A percentile compares a stretch with the other conserved stretches of the same genome.
phyloP scores from a whole-genome alignment of 345 rosid species.

The Isatis tinctoria region DNA sequence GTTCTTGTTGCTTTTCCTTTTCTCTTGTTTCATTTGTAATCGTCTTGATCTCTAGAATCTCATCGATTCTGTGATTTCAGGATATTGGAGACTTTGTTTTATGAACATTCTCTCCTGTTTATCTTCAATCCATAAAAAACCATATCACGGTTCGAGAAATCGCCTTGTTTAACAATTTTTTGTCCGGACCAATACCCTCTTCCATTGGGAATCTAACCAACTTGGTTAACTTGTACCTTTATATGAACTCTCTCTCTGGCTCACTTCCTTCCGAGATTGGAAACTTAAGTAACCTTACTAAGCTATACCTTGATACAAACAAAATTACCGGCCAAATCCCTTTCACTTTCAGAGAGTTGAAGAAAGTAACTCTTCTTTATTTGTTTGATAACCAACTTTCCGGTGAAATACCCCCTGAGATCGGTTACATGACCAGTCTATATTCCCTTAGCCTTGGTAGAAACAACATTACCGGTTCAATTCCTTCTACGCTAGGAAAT shows the following conservation, averaged over 20 bases:
- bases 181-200: conserved; percentile 31
- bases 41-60: no score
- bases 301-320: conserved; percentile 23
- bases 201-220: conserved; percentile 22
- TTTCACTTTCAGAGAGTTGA: conserved; percentile 22
- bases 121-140: no score
- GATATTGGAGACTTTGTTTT: no score
- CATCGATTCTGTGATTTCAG: no score
- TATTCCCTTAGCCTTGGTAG: no score
- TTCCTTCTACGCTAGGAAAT: no score
- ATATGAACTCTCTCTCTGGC: conserved; percentile 22
- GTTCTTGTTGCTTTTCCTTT: no score
- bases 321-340: conserved; percentile 26
- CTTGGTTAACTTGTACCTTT: conserved; percentile 23
- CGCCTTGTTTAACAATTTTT: neutral
- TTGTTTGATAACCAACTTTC: conserved; percentile 5
- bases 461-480: no score
- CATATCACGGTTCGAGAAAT: neutral
- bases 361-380: neutral
- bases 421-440: no score
- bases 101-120: no score
- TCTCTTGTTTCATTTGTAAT: no score
- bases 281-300: conserved; percentile 27
- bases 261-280: conserved; percentile 28
- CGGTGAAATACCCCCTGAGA: conserved; percentile 5